A percentile compares a stretch with the other conserved stretches of the same genome.
Conservation (phyloP, 345 rosid genomes). For the Lepidium aucheri region DNA sequence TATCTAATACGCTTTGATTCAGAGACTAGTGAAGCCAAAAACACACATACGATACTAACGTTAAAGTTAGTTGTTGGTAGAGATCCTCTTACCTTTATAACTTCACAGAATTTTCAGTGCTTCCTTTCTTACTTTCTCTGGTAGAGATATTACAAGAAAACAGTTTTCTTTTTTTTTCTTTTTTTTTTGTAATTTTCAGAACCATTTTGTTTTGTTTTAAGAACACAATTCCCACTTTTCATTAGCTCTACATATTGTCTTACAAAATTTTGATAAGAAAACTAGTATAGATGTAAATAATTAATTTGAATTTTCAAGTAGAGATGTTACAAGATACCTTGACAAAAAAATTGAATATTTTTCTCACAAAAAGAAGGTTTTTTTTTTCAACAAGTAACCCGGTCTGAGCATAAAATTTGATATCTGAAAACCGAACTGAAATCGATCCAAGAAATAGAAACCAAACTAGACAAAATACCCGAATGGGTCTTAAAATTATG, state of each 20-base stretch:
- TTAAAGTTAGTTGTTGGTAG: slow-evolving; percentile 11
- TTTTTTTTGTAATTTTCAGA: not conserved
- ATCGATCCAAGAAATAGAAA: no score
- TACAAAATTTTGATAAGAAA: not conserved
- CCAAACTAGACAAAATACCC: no score
- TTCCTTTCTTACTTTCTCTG: not conserved
- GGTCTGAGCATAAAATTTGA: no score
- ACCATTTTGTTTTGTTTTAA: not conserved
- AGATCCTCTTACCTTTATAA: slow-evolving; percentile 6
- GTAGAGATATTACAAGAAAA: not conserved
- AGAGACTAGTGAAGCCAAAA: not conserved
- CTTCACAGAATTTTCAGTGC: not conserved
- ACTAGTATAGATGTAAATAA: no score
- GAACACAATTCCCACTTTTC: not conserved
- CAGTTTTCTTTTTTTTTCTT: not conserved
- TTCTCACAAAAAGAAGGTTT: no score
- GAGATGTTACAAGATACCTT: no score
- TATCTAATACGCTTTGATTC: not conserved
- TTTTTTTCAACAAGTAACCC: no score
- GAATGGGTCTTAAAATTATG: no score
- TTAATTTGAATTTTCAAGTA: no score
- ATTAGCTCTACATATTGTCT: no score
- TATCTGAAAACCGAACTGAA: no score
- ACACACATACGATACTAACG: slow-evolving; percentile 7
- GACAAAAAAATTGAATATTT: no score